Evolutionary conservation across 305 asterid genomes (phyloP).

Genomic region (Nicotiana rustica): DNA sequence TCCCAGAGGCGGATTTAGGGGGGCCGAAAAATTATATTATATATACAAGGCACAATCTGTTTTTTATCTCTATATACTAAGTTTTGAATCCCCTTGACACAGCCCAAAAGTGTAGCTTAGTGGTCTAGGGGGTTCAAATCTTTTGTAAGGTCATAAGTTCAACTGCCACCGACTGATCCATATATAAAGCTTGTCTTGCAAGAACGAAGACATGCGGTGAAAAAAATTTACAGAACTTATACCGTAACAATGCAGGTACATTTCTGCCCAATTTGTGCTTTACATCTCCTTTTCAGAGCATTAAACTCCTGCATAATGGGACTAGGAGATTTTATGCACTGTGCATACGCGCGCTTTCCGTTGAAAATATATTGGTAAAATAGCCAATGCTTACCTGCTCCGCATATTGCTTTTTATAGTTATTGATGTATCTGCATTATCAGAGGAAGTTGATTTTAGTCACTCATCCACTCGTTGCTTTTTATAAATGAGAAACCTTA

Average conservation of each 20-base stretch:
- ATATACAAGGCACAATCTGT: too few relatives aligned
- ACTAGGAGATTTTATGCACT: neutral
- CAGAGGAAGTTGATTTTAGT: constrained; percentile 31
- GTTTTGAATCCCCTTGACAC: too few relatives aligned
- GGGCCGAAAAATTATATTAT: too few relatives aligned
- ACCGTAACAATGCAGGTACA: constrained; percentile 75
- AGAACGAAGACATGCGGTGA: neutral
- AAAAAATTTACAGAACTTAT: constrained; percentile 7
- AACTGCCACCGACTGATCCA: too few relatives aligned
- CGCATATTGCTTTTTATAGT: constrained; percentile 56
- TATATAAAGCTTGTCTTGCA: neutral
- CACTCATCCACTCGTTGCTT: neutral
- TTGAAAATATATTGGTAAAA: neutral
- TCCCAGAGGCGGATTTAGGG: too few relatives aligned
- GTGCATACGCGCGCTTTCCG: neutral
- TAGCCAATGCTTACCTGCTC: constrained; percentile 58
- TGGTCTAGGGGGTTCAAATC: too few relatives aligned
- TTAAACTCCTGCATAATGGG: constrained; percentile 56
- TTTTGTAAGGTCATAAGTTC: too few relatives aligned
- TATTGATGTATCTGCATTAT: constrained; percentile 61
- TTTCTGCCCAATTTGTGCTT: constrained; percentile 52
- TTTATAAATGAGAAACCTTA: neutral
- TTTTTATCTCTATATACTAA: too few relatives aligned
- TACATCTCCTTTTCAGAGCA: constrained; percentile 61
- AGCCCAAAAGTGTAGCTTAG: too few relatives aligned